phyloP scores from a whole-genome alignment of 2,329 filamentous ascomycete species.

The Colletotrichum sp. region DNA sequence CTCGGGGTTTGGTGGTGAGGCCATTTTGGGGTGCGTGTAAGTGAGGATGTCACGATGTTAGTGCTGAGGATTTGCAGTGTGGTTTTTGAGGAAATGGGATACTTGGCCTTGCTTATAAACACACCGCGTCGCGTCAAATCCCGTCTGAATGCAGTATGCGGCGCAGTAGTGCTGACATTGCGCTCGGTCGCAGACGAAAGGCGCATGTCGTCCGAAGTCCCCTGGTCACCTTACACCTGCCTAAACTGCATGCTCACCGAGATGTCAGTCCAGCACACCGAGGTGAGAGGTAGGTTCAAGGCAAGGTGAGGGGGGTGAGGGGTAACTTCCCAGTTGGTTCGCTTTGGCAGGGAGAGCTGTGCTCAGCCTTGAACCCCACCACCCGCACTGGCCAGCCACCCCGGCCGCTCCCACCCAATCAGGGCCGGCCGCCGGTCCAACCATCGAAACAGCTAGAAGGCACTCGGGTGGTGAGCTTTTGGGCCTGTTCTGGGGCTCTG shows the following conservation, averaged over 20 bases:
- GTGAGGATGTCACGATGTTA: neutral
- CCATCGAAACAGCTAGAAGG: slow-evolving; percentile 51
- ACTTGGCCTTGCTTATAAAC: neutral
- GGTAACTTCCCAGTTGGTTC: neutral
- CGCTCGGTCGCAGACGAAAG: neutral
- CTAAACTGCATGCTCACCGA: neutral
- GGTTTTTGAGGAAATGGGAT: neutral
- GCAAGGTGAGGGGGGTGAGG: neutral
- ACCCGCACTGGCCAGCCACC: slow-evolving; percentile 17
- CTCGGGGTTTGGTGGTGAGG: neutral
- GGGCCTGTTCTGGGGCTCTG: slow-evolving; percentile 16
- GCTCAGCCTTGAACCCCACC: slow-evolving; percentile 21
- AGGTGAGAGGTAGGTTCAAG: neutral
- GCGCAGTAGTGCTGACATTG: neutral
- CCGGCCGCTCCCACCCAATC: slow-evolving; percentile 35
- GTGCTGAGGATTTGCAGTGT: fast-evolving
- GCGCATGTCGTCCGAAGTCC: neutral
- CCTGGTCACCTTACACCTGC: neutral
- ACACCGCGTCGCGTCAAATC: neutral
- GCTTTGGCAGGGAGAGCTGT: neutral
- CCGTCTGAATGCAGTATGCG: neutral
- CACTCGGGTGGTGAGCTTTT: slow-evolving; percentile 24
- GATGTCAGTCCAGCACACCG: neutral
- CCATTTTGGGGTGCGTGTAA: fast-evolving
- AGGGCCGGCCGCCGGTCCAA: slow-evolving; percentile 22